Conservation (phyloP, 2,329 filamentous ascomycete species). For the Eutypa lata region DNA sequence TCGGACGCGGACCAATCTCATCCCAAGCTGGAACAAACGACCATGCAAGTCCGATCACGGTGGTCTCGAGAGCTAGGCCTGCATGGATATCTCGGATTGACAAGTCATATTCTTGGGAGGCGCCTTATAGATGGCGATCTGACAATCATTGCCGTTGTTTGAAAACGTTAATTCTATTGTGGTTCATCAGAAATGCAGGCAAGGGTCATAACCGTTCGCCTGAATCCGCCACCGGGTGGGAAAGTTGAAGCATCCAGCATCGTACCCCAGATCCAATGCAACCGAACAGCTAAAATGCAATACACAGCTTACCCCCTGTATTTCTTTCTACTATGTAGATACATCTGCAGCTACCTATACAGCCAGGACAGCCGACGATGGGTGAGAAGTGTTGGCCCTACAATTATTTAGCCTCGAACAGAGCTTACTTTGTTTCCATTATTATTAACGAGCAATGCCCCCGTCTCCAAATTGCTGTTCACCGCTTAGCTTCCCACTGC, state of each 20-base stretch:
- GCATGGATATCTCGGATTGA: neutral
- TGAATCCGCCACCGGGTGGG: neutral
- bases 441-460: neutral
- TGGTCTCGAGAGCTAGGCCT: neutral
- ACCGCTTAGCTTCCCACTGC: neutral
- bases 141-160: neutral
- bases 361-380: neutral
- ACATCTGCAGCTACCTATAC: neutral
- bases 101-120: conserved; percentile 1
- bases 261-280: neutral
- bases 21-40: neutral
- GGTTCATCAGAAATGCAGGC: neutral
- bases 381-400: neutral
- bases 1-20: neutral
- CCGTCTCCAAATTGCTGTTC: neutral
- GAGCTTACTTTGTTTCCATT: neutral
- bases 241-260: neutral
- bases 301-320: neutral
- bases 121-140: neutral
- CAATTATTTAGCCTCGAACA: neutral
- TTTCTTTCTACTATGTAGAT: neutral
- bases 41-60: neutral
- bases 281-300: neutral
- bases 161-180: neutral
- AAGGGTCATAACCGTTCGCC: neutral